These are phyloP conservation scores for Tuber magnatum DNA, from an alignment of 495 filamentous ascomycete genomes.

Conservation along the genomic window DNA sequence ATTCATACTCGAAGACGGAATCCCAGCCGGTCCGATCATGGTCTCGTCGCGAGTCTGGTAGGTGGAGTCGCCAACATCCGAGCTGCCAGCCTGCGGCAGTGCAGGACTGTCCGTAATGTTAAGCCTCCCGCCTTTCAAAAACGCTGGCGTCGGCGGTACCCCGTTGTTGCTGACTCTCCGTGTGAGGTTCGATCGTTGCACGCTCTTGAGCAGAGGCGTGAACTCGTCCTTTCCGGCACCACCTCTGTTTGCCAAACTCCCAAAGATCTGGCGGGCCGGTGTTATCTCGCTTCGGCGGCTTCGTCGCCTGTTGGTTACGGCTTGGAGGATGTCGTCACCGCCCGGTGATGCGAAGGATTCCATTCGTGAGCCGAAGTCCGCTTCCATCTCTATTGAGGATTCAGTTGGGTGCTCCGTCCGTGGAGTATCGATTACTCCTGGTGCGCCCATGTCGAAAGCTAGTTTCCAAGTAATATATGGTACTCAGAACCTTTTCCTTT, in stretches of 20 bases:
- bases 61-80: constrained; percentile 50
- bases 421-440: constrained; percentile 25
- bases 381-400: constrained; percentile 27
- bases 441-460: constrained; percentile 26
- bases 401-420: constrained; percentile 25
- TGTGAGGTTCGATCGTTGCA: constrained; percentile 68
- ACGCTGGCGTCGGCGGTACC: constrained; percentile 63
- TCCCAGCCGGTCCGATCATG: constrained; percentile 19
- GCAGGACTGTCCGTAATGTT: constrained; percentile 58
- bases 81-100: constrained; percentile 51
- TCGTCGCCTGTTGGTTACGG: constrained; percentile 50
- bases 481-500: constrained; percentile 9
- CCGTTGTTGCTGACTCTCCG: constrained; percentile 54
- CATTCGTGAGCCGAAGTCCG: constrained; percentile 35
- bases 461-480: constrained; percentile 12
- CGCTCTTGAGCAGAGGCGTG: constrained; percentile 86
- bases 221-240: constrained; percentile 67
- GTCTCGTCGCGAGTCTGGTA: constrained; percentile 49
- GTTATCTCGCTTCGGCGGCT: constrained; percentile 61
- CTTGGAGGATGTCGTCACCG: constrained; percentile 58
- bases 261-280: constrained; percentile 56
- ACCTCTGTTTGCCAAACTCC: constrained; percentile 48
- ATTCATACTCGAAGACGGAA: constrained; percentile 66
- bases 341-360: constrained; percentile 79
- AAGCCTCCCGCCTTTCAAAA: constrained; percentile 54